Base-by-base conservation (phyloP, 345 rosid species). In the Camelina sativa region DNA sequence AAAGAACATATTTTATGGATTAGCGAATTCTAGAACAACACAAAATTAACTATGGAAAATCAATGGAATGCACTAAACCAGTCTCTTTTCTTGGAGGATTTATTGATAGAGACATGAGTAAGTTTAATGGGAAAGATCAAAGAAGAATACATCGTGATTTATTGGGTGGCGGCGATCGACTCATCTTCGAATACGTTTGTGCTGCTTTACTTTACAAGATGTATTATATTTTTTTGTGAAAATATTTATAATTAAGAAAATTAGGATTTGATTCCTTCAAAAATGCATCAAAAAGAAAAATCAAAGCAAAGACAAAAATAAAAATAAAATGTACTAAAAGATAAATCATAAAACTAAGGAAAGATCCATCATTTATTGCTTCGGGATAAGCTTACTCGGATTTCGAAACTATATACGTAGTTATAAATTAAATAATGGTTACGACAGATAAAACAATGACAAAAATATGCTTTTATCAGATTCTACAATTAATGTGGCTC, bases 351-450 rank as follows among this genome's bases (percentile, higher is more conserved):
- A 25, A 25, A 3, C 28, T 25, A 25, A 2, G 25, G 3, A 25
- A 3, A 25, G 28, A 25, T 25, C 28, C 28, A 25, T 25, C 38
- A 50, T 61, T 50, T 38, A 44, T 58, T 7, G 40, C 51, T 11
- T 72, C 51, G 17, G 34, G 54, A 72, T 72, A 61, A 71, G 43
- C 28, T 23, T 25, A 43, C 69, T 52, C 62, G 34, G 25, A 43
- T 73, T 64, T 65, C 48, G 12, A 74, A 58, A 19, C 38, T 65
- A 28, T 41, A 5, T 6, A 6, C 7, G 35, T 32, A 5, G 7
- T 5, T 5, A 32, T 32, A 5, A 62, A 40, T 28, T 23, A 8
- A 62, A 40, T 63, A 53, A 20, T 20, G 22, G 22, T 20, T 20
- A 20, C 22, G 22, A 20, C 22, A 20, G 22, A 20, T 20, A 20